phyloP scores from a whole-genome alignment of 148 eudicot species.

The Camellia lanceoleosa region DNA sequence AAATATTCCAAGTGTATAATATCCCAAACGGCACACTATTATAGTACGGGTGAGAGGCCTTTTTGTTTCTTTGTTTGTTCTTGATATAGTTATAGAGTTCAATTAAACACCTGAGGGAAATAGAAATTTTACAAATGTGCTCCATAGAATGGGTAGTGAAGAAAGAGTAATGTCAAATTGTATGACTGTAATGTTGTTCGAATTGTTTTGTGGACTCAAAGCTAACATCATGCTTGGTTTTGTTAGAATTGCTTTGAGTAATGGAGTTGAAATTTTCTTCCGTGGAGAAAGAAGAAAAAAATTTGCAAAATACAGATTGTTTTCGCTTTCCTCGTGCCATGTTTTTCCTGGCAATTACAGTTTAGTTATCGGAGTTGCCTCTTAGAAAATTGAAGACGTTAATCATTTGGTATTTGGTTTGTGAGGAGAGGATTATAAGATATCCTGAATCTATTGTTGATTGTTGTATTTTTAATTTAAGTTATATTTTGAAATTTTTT shows the following conservation, averaged over 20 bases:
- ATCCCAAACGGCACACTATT: conserved; percentile 21
- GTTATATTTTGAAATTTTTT: no score
- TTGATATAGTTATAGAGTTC: not conserved
- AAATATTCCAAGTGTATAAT: conserved; percentile 13
- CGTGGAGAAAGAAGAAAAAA: not conserved
- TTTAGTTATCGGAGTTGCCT: no score
- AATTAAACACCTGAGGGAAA: not conserved
- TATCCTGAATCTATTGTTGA: no score
- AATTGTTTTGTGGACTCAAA: not conserved
- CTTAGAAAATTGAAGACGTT: no score
- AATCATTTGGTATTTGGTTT: no score
- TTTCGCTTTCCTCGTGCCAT: no score
- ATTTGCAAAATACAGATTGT: not conserved
- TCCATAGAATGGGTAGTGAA: not conserved
- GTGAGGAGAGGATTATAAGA: no score
- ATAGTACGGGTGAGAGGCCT: conserved; percentile 10
- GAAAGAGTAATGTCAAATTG: not conserved
- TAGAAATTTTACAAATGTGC: conserved; percentile 21
- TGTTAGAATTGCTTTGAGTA: conserved; percentile 3
- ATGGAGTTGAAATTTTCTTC: not conserved
- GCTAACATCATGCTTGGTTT: not conserved
- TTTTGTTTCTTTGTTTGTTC: not conserved
- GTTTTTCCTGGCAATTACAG: no score
- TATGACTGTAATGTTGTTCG: not conserved
- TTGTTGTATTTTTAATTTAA: no score